Evolutionary conservation across 257 asterid species (phyloP), one percentile per base, ranked within the genome.

Genomic region (Solanum rostratum): DNA sequence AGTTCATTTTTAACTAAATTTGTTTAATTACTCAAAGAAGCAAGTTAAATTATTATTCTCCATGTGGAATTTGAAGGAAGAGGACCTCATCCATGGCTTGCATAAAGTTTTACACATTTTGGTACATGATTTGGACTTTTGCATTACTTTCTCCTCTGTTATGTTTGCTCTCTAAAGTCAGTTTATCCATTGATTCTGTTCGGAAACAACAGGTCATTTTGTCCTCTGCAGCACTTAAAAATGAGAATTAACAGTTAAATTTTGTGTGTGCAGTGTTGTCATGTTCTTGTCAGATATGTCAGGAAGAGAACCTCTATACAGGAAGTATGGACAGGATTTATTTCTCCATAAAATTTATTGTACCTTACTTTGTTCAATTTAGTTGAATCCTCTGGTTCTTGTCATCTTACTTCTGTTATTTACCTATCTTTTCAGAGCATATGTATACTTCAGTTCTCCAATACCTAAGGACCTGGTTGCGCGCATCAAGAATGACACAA

Each of bases 281-380:
- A 94, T 95, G 99, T 94, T 97, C 93, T 90, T 97, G 89, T 97
- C 98, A 27, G 99, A 97, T 90, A 97, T 97, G 99, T 97, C 99
- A 29, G 99, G 99, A 91, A 94, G 99, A 92, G 99, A 97, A 88
- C 99, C 99, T 70, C 86, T 97, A 85, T 97, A 97, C 91, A 94
- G 88, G 88, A 95, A 94, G 99, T 97, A 92, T 45, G 96, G 39
- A 53, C 39, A 85, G 74, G 84, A 43, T 18, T 50, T 55, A 29
- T 5, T 60, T 52, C 66, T 60, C 13, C 39, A 18, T 66, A 29
- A 83, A 37, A 27, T 41, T n/a, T 27, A 8, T 13, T 69, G 78
- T 13, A 30, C 30, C 14, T 6, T 18, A 20, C 63, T 29, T 68
- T 85, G 84, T 46, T 73, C 86, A 49, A 60, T 86, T 24, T 19